Evolutionary conservation across 805 yeast species (phyloP).

Genomic region (Sugiyamaella boreocaroliniensis): DNA sequence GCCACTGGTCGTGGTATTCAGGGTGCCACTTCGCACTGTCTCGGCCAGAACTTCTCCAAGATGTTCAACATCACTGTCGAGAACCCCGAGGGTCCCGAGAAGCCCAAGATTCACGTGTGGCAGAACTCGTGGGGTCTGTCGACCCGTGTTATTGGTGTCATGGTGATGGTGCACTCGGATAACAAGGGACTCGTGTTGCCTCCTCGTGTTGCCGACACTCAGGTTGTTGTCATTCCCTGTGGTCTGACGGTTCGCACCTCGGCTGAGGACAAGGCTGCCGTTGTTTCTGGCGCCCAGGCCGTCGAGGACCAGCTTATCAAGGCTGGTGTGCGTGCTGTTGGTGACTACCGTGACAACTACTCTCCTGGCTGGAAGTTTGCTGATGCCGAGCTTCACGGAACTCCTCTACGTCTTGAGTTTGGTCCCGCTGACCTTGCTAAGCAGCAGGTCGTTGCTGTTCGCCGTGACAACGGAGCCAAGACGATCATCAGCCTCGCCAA

Average conservation of each 20-base stretch:
- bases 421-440: slow-evolving; percentile 93
- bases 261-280: slow-evolving; percentile 62
- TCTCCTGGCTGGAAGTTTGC: slow-evolving; percentile 99
- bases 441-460: slow-evolving; percentile 75
- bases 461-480: slow-evolving; percentile 87
- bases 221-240: slow-evolving; percentile 89
- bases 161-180: slow-evolving; percentile 98
- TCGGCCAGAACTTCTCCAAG: slow-evolving; percentile 97
- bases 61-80: slow-evolving; percentile 96
- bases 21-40: slow-evolving; percentile 97
- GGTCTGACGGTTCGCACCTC: slow-evolving; percentile 87
- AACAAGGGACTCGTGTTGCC: slow-evolving; percentile 97
- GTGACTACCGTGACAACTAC: slow-evolving; percentile 90
- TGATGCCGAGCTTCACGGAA: slow-evolving; percentile 94
- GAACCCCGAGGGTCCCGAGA: slow-evolving; percentile 83
- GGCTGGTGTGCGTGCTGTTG: slow-evolving; percentile 65
- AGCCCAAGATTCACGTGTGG: slow-evolving; percentile 80
- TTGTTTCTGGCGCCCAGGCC: slow-evolving; percentile 61
- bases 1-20: slow-evolving; percentile 99
- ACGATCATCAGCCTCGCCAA: slow-evolving; percentile 56
- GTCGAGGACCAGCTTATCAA: slow-evolving; percentile 56
- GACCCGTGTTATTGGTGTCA: slow-evolving; percentile 97
- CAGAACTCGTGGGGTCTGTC: slow-evolving; percentile 99
- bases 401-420: slow-evolving; percentile 85
- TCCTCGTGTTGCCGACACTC: slow-evolving; percentile 91